phyloP scores from a whole-genome alignment of 2,329 filamentous ascomycete species.

The Diaporthe caulivora region DNA sequence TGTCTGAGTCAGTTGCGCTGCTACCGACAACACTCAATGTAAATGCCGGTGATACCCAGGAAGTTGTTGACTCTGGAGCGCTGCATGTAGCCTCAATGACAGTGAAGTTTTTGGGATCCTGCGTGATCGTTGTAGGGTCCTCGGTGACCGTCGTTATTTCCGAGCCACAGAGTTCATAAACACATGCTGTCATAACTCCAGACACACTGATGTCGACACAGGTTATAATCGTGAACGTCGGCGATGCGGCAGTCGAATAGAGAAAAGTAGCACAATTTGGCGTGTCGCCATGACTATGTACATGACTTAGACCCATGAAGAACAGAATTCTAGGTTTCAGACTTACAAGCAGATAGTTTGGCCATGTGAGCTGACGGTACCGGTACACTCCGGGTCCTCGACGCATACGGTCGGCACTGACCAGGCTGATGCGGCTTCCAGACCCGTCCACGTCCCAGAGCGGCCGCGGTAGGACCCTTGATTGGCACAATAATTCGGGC shows the following conservation, averaged over 20 bases:
- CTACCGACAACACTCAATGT: too few species aligned
- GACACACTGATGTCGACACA: not conserved
- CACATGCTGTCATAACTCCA: not conserved
- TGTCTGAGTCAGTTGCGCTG: too few species aligned
- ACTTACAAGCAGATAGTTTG: not conserved
- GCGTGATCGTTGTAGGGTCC: not conserved
- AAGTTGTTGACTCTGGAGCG: too few species aligned
- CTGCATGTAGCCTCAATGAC: too few species aligned
- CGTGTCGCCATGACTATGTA: not conserved
- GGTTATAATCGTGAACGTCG: not conserved
- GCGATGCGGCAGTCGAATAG: not conserved
- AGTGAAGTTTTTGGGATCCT: too few species aligned
- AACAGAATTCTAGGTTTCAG: too few species aligned
- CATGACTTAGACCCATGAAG: not conserved
- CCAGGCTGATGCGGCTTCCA: too few species aligned
- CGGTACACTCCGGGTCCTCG: not conserved
- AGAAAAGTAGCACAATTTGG: not conserved
- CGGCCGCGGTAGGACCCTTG: too few species aligned
- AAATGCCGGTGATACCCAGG: too few species aligned
- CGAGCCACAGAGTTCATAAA: not conserved
- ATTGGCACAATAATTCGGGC: too few species aligned
- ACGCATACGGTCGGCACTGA: not conserved
- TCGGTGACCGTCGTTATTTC: not conserved
- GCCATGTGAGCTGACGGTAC: too few species aligned
- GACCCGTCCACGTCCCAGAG: too few species aligned